Conservation (phyloP, 129 eudicot genomes). For the sunflower (Helianthus annuus) region DNA sequence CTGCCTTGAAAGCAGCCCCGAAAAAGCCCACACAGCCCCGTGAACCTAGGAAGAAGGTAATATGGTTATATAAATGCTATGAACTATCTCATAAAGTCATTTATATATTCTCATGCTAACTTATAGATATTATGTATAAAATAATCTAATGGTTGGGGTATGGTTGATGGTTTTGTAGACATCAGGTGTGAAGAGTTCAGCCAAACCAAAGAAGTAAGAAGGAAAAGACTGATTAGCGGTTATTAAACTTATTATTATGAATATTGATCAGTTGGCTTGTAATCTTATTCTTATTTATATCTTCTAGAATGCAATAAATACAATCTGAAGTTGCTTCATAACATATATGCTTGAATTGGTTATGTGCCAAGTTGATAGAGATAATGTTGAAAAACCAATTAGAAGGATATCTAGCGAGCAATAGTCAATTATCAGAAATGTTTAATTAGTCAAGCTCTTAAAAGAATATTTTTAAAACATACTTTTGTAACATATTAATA, state of each 20-base stretch:
- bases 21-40: slow-evolving; percentile 38
- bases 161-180: slow-evolving; percentile 30
- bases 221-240: slow-evolving; percentile 23
- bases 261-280: slow-evolving; percentile 8
- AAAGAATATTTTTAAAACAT: too few relatives aligned
- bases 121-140: neutral
- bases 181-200: slow-evolving; percentile 40
- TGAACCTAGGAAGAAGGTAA: slow-evolving; percentile 46
- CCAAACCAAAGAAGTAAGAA: slow-evolving; percentile 32
- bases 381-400: neutral
- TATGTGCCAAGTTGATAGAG: neutral
- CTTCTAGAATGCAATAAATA: slow-evolving; percentile 29
- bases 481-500: neutral
- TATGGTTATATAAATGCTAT: neutral
- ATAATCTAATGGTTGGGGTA: neutral
- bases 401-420: neutral
- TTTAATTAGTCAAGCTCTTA: too few relatives aligned
- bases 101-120: neutral
- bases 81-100: slow-evolving; percentile 2
- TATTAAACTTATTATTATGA: neutral
- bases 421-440: too few relatives aligned
- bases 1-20: slow-evolving; percentile 38
- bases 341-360: slow-evolving; percentile 6
- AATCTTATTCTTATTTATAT: slow-evolving; percentile 13
- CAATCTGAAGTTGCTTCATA: slow-evolving; percentile 8